Evolutionary conservation across 306 rosid genomes (phyloP), one percentile per base, ranked within the genome.

Genomic region (Calophaca sinica): DNA sequence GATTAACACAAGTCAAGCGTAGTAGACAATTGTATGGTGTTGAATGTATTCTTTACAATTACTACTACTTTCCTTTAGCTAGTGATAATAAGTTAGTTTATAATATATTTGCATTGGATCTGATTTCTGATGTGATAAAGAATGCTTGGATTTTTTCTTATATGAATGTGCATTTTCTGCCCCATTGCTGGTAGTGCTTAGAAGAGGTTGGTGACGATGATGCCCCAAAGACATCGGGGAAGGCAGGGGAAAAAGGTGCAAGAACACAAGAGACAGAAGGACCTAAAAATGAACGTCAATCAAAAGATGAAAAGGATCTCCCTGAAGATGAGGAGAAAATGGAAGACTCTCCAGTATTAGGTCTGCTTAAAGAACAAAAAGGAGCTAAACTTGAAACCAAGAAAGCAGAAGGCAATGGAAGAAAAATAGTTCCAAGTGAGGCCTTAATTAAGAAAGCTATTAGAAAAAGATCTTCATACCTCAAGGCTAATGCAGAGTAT

Each of bases 401-500:
- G 57, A 89, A 81, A 70, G 78, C 78, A 75, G 79, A 88, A 62
- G 89, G 54, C 73, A 75, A 77, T 53, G 86, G 60, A 29, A 79
- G 52, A 42, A 90, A 90, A 75, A 84, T 78, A 50, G 79, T 84
- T 66, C 91, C 82, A 26, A 92, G 49, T 70, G 94, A 91, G 79
- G 75, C 76, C 63, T 68, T 72, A 61, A 94, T 94, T 69, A 89
- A 79, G 86, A 78, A 76, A 85, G 97, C 99, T 69, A 80, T 94
- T 52, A 76, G 77, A 61, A 91, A 91, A 80, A 86, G 92, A 87
- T 74, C 78, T 70, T 62, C 89, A 15, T 94, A 94, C 73, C 41
- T 94, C 75, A 91, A 77, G 87, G 88, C 87, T 76, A 91, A 94
- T 87, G 83, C 96, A 2, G 96, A 88, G 98, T 94, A 94, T 55